Conservation (phyloP, 306 rosid species). For the Sophora flavescens region DNA sequence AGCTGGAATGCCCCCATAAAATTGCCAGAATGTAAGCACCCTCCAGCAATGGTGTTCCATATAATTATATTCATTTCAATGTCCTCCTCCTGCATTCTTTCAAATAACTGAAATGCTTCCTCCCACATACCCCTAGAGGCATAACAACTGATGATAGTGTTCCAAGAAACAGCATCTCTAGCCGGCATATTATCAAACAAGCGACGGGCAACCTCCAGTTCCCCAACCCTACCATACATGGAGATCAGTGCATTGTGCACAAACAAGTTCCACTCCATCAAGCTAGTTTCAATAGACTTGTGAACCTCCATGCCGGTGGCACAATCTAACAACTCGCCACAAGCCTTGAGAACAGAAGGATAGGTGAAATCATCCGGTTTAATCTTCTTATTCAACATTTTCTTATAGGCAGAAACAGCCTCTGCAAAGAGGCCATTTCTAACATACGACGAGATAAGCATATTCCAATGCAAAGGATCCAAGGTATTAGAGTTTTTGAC, state of each 20-base stretch:
- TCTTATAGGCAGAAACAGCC: slow-evolving; percentile 69
- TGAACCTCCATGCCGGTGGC: slow-evolving; percentile 73
- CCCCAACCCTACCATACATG: slow-evolving; percentile 86
- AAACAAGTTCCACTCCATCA: slow-evolving; percentile 65
- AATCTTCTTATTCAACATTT: slow-evolving; percentile 66
- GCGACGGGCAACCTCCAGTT: slow-evolving; percentile 68
- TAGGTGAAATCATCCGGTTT: slow-evolving; percentile 83
- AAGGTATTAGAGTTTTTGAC: slow-evolving; percentile 57
- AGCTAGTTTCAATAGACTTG: slow-evolving; percentile 58
- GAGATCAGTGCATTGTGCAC: slow-evolving; percentile 86
- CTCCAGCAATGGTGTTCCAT: slow-evolving; percentile 88
- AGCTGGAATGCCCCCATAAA: slow-evolving; percentile 61
- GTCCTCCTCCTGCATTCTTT: slow-evolving; percentile 59
- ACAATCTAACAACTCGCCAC: slow-evolving; percentile 72
- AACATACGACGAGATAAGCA: slow-evolving; percentile 71
- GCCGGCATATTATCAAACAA: slow-evolving; percentile 75
- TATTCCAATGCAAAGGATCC: slow-evolving; percentile 81
- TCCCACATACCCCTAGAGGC: slow-evolving; percentile 76
- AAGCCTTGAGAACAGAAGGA: slow-evolving; percentile 86
- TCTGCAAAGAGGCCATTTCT: slow-evolving; percentile 59
- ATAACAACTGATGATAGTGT: slow-evolving; percentile 77
- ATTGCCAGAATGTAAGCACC: slow-evolving; percentile 61
- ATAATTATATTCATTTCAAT: slow-evolving; percentile 61
- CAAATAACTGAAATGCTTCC: slow-evolving; percentile 73
- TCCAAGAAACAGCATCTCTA: slow-evolving; percentile 85